Evolutionary conservation across 768 basidiomycete species (phyloP).

Genomic region (Boletus pseudo-olivaceus): DNA sequence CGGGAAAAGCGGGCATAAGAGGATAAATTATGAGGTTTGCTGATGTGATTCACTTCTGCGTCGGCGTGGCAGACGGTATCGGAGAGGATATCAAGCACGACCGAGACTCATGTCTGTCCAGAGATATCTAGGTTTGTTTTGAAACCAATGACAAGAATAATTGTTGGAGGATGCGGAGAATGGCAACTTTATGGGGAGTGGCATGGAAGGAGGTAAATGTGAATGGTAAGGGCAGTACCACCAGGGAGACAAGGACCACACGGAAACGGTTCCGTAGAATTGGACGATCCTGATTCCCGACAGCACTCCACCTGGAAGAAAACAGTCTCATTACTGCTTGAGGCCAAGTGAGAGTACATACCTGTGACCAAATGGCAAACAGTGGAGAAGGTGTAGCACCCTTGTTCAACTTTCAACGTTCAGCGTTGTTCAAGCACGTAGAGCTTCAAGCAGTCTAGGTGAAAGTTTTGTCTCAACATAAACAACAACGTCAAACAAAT

Average conservation of each 20-base stretch:
- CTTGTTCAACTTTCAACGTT: not conserved
- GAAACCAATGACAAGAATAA: too few species aligned
- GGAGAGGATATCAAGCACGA: too few species aligned
- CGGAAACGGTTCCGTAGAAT: not conserved
- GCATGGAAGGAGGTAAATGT: too few species aligned
- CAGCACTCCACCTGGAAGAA: not conserved
- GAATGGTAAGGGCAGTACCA: not conserved
- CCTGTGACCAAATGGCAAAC: not conserved
- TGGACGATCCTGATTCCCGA: not conserved
- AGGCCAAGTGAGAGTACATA: not conserved
- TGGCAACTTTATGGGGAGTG: too few species aligned
- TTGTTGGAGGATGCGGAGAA: too few species aligned
- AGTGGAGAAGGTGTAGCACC: not conserved
- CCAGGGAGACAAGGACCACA: not conserved
- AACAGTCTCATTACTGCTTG: not conserved
- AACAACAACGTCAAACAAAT: conserved; percentile 13
- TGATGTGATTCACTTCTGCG: too few species aligned
- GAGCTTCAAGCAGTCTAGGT: not conserved
- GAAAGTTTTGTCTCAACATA: too few species aligned
- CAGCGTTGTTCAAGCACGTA: not conserved
- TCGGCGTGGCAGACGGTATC: too few species aligned
- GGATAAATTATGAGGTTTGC: too few species aligned
- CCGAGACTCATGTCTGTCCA: too few species aligned
- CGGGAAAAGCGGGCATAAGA: too few species aligned
- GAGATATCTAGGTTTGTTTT: too few species aligned